Conservation (phyloP, 345 rosid species). For the Lumnitzera littorea region DNA sequence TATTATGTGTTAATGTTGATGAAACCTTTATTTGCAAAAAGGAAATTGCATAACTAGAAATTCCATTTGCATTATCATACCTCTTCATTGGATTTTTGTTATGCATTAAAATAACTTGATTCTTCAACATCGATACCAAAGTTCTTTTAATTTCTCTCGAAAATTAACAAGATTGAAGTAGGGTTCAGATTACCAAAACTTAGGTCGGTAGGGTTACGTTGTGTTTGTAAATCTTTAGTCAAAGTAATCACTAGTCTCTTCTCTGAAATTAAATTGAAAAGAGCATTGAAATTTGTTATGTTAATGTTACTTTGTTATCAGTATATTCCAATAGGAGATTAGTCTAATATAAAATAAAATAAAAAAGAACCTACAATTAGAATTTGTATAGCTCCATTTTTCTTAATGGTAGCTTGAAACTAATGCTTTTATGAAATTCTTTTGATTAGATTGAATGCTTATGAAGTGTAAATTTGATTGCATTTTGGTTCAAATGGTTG, state of each 20-base stretch:
- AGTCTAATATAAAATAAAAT: no score
- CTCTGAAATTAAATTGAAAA: conserved; percentile 21
- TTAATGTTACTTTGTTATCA: no score
- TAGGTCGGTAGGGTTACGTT: conserved; percentile 50
- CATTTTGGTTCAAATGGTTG: not conserved
- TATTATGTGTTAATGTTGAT: no score
- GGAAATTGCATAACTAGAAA: no score
- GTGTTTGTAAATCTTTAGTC: conserved; percentile 81
- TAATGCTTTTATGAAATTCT: not conserved
- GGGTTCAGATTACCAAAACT: conserved; percentile 40
- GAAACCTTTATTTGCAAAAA: no score
- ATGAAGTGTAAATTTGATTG: not conserved
- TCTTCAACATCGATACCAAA: conserved; percentile 22
- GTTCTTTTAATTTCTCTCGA: conserved; percentile 35
- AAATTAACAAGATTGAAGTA: conserved; percentile 60
- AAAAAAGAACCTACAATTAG: conserved; percentile 27
- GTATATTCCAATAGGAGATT: no score
- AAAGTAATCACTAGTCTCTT: conserved; percentile 33
- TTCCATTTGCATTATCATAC: no score
- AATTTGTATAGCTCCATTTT: conserved; percentile 70
- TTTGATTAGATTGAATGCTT: not conserved
- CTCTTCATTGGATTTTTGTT: no score
- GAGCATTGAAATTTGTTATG: no score
- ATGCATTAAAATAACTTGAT: conserved; percentile 9
- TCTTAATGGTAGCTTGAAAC: conserved; percentile 79